These are phyloP conservation scores for Saturnispora halmiae DNA, from an alignment of 805 yeast species.

Conservation along the genomic window DNA sequence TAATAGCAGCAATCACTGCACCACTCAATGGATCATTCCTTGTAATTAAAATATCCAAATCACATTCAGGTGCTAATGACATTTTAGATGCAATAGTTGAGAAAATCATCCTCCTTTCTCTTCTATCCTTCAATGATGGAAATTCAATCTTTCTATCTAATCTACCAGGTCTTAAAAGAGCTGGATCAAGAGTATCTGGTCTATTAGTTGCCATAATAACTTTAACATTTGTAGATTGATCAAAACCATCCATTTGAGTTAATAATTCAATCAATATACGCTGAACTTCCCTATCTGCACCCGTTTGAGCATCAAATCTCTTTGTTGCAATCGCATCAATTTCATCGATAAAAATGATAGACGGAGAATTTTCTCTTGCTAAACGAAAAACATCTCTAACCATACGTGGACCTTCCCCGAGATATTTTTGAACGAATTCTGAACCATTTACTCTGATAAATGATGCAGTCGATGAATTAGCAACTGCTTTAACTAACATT, in stretches of 20 bases:
- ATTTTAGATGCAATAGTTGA: slow-evolving; percentile 93
- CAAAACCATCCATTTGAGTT: slow-evolving; percentile 99
- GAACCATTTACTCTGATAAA: slow-evolving; percentile 97
- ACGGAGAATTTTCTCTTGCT: slow-evolving; percentile 95
- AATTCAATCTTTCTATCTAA: slow-evolving; percentile 96
- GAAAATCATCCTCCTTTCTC: slow-evolving; percentile 95
- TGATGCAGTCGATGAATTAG: slow-evolving; percentile 90
- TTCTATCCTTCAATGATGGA: slow-evolving; percentile 91
- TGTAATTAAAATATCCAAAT: slow-evolving; percentile 85
- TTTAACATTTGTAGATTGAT: slow-evolving; percentile 88
- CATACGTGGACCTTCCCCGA: slow-evolving; percentile 99
- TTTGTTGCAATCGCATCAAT: slow-evolving; percentile 98
- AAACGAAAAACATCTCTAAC: slow-evolving; percentile 96
- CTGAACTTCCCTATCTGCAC: slow-evolving; percentile 99
- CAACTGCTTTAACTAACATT: slow-evolving; percentile 98
- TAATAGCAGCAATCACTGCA: slow-evolving; percentile 95
- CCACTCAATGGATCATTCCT: slow-evolving; percentile 97
- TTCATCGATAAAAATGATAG: slow-evolving; percentile 96
- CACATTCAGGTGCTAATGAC: slow-evolving; percentile 97
- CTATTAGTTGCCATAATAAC: slow-evolving; percentile 99
- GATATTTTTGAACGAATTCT: slow-evolving; percentile 94
- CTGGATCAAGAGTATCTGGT: slow-evolving; percentile 99
- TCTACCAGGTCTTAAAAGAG: slow-evolving; percentile 95
- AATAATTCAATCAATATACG: slow-evolving; percentile 90
- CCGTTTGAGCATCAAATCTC: slow-evolving; percentile 98